phyloP scores from a whole-genome alignment of 2,329 filamentous ascomycete genomes.

The Fusarium avenaceum region DNA sequence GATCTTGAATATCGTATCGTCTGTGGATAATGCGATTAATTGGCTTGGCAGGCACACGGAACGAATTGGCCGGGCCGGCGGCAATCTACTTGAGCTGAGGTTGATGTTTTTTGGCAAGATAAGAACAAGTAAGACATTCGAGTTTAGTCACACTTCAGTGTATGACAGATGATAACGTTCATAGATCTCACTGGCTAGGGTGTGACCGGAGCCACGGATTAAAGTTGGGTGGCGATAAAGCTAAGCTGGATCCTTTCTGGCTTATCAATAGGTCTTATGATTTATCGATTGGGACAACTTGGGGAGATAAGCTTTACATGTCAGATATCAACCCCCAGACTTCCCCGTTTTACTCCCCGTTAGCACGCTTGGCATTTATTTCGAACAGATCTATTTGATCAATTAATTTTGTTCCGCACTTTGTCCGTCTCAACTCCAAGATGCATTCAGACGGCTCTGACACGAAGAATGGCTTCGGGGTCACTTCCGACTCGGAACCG shows the following conservation, averaged over 20 bases:
- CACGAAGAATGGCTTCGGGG: conserved; percentile 5
- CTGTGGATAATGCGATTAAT: not conserved
- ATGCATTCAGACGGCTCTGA: conserved; percentile 18
- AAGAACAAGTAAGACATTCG: not conserved
- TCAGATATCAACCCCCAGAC: not conserved
- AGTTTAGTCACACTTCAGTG: too few relatives aligned
- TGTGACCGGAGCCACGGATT: not conserved
- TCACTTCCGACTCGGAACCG: conserved; percentile 8
- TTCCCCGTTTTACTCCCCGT: not conserved
- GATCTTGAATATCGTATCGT: too few relatives aligned
- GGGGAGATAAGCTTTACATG: conserved; percentile 5
- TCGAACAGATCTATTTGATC: not conserved
- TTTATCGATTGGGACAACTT: not conserved
- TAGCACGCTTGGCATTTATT: not conserved
- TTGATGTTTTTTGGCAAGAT: not conserved
- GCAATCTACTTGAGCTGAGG: not conserved
- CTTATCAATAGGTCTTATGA: not conserved
- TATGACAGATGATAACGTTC: not conserved
- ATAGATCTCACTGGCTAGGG: conserved; percentile 2
- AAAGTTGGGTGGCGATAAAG: conserved; percentile 1
- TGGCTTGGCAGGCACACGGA: not conserved
- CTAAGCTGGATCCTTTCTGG: not conserved
- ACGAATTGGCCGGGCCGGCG: too few relatives aligned
- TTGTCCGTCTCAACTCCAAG: not conserved
- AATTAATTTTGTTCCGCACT: not conserved